phyloP scores from a whole-genome alignment of 345 rosid genomes.

The Salix brachista region DNA sequence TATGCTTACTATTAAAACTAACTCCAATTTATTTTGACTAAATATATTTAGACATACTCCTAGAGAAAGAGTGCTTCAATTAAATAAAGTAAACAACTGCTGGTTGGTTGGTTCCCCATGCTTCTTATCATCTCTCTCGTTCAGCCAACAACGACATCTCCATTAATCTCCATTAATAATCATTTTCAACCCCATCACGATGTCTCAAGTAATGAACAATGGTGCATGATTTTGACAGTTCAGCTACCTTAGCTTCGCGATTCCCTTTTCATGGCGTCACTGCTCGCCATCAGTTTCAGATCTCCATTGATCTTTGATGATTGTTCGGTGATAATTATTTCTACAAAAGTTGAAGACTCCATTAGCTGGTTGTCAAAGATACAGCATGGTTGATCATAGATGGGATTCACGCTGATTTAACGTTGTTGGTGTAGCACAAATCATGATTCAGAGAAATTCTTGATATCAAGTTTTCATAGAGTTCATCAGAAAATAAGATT shows the following conservation, averaged over 20 bases:
- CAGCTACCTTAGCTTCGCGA: conserved; percentile 24
- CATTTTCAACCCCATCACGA: not conserved
- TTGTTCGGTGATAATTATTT: not conserved
- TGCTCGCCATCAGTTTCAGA: not conserved
- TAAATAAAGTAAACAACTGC: conserved; percentile 18
- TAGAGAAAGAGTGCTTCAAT: not conserved
- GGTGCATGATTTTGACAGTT: conserved; percentile 30
- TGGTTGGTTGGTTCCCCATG: conserved; percentile 8
- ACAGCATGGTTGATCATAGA: not conserved
- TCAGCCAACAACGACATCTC: conserved; percentile 14
- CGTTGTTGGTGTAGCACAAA: not conserved
- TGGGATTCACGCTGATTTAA: not conserved
- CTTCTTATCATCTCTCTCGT: not conserved
- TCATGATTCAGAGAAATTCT: not conserved
- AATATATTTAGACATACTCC: not conserved
- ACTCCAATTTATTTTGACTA: conserved; percentile 21
- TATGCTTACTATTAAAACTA: conserved; percentile 24
- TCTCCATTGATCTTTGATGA: not conserved
- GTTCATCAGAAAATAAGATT: not conserved
- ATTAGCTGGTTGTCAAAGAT: not conserved
- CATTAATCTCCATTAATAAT: conserved; percentile 9
- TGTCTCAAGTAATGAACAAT: conserved; percentile 13
- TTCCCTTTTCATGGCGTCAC: conserved; percentile 5
- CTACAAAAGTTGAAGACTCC: not conserved
- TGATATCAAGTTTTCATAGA: not conserved